Percentiles rank a stretch among this genome's conserved stretches.
phyloP scores from a whole-genome alignment of 768 basidiomycete species.

The Ramaria sp. region DNA sequence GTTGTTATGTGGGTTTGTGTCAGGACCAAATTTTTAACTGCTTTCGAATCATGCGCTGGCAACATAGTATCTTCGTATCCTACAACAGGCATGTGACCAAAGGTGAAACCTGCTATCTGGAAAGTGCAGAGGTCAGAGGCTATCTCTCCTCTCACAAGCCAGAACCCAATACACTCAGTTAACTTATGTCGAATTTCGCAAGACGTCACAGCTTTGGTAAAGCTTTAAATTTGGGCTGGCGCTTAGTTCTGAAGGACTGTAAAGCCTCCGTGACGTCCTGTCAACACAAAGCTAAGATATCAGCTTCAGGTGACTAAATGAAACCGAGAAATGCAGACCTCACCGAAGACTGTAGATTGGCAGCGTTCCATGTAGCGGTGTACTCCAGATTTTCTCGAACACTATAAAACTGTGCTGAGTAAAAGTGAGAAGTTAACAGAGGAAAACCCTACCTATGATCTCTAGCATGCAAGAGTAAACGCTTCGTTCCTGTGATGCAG shows the following conservation, averaged over 20 bases:
- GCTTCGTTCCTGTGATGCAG: slow-evolving; percentile 68
- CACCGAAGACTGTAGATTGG: slow-evolving; percentile 39
- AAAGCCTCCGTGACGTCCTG: slow-evolving; percentile 18
- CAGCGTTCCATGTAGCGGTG: slow-evolving; percentile 45
- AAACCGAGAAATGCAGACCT: not conserved
- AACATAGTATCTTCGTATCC: too few relatives aligned
- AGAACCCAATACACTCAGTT: too few relatives aligned
- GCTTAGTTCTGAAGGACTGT: slow-evolving; percentile 14
- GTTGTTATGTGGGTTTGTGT: too few relatives aligned
- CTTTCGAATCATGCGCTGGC: too few relatives aligned
- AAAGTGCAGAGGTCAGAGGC: too few relatives aligned
- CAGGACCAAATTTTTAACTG: too few relatives aligned
- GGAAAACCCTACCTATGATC: slow-evolving; percentile 54
- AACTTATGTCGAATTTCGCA: not conserved
- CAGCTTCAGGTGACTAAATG: not conserved
- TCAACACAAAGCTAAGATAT: not conserved
- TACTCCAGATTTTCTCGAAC: slow-evolving; percentile 43
- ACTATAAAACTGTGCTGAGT: slow-evolving; percentile 19
- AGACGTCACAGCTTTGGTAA: slow-evolving; percentile 16
- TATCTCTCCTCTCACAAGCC: too few relatives aligned
- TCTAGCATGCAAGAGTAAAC: slow-evolving; percentile 61
- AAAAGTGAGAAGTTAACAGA: slow-evolving; percentile 1
- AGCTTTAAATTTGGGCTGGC: slow-evolving; percentile 13
- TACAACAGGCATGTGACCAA: too few relatives aligned
- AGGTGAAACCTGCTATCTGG: too few relatives aligned